phyloP scores from a whole-genome alignment of 257 asterid species.

The Petunia secreta region DNA sequence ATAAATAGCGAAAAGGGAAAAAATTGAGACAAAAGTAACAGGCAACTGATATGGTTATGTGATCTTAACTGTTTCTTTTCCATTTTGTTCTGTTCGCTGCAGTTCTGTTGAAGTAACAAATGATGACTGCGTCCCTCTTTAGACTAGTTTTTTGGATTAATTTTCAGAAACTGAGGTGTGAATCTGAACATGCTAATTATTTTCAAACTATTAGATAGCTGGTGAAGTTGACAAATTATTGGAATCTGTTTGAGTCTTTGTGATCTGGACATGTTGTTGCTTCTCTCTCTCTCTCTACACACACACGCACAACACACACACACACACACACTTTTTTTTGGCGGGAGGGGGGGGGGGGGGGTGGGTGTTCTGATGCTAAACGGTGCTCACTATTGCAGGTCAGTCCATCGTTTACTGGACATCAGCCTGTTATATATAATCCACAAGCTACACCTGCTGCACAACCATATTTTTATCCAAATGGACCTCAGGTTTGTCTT shows the following conservation, averaged over 20 bases:
- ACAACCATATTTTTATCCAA: constrained; percentile 83
- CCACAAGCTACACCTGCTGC: constrained; percentile 72
- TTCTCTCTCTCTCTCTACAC: background rate
- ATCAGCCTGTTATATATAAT: constrained; percentile 76
- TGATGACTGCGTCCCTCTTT: background rate
- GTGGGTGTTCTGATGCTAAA: background rate
- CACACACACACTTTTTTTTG: background rate
- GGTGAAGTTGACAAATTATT: background rate
- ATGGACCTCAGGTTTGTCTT: constrained; percentile 84
- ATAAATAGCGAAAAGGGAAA: background rate
- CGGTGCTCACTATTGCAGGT: constrained; percentile 51
- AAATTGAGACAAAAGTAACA: background rate
- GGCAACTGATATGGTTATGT: constrained; percentile 9
- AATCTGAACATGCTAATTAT: background rate
- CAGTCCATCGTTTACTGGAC: constrained; percentile 66
- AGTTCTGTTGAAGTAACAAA: background rate
- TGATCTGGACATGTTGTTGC: constrained; percentile 5
- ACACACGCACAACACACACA: too few relatives aligned
- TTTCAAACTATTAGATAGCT: background rate
- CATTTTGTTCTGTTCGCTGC: background rate
- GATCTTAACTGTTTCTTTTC: background rate
- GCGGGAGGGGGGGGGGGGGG: background rate
- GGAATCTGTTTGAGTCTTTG: background rate
- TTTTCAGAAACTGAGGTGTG: background rate
- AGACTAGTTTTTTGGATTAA: constrained; percentile 1